These are phyloP conservation scores for Pneumocystis canis DNA, from an alignment of 1,139 yeast genomes.

Conservation along the genomic window DNA sequence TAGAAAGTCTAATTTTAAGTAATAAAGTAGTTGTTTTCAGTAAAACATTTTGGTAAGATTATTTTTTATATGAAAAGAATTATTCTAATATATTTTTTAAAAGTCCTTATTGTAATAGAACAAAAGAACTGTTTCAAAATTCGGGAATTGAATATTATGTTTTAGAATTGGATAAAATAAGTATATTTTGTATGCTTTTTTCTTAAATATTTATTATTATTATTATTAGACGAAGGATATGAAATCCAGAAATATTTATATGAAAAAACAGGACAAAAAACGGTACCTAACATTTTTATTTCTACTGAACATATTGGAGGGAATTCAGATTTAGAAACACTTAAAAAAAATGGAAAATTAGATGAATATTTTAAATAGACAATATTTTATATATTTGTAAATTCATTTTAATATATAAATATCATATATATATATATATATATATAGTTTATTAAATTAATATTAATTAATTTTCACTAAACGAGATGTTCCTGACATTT, in stretches of 20 bases:
- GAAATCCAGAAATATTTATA: constrained; percentile 65
- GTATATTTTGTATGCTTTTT: constrained; percentile 12
- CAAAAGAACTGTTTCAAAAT: constrained; percentile 43
- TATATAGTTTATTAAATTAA: background rate
- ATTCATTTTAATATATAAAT: background rate
- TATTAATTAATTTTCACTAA: background rate
- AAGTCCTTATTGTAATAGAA: constrained; percentile 58
- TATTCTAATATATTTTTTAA: background rate
- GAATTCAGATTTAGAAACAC: constrained; percentile 32
- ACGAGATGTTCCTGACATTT: constrained; percentile 15
- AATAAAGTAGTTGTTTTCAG: constrained; percentile 4
- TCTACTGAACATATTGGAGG: constrained; percentile 92
- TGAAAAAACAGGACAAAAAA: constrained; percentile 73
- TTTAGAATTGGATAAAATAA: constrained; percentile 46
- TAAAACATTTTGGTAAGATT: constrained; percentile 2
- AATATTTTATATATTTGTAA: background rate
- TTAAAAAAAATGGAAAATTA: background rate
- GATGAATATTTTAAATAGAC: background rate
- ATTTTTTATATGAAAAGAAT: background rate
- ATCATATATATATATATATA: background rate
- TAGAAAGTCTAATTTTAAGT: background rate
- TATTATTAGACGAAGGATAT: constrained; percentile 56
- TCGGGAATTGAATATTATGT: constrained; percentile 42
- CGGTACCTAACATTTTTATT: constrained; percentile 88
- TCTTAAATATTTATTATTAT: constrained; percentile 29